Base-by-base conservation (phyloP, 176 grass and related monocot genomes). In the Carex kokanica region DNA sequence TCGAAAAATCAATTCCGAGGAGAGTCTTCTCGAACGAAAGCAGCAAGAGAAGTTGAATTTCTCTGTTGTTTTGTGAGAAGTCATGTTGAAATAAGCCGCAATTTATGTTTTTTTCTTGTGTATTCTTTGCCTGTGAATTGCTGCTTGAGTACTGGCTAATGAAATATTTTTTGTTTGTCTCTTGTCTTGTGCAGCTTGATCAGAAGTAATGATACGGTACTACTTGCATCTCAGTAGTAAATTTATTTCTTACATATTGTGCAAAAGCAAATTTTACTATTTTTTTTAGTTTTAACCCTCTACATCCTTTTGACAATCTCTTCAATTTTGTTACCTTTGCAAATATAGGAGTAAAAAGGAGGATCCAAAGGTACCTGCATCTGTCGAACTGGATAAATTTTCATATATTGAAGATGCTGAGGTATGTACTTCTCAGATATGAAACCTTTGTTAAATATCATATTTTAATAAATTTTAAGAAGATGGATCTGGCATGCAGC, bases 351-450 rank as follows among this genome's bases (percentile, higher is more conserved):
- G 61, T 8, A 23, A 32, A 25, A 65, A 47, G 60, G 40, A 49
- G 40, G 24, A 64, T 24, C 56, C 14, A 29, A 53, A 82, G 65
- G 40, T 4, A 18, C 62, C n/a, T 16, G 25, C 21, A 66, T 65
- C 79, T 17, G 32, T 25, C 8, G 60, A 49, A 51, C n/a, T 47
- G 31, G 60, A 66, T 32, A 82, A 49, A 1, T 5, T 82, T 66
- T 82, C 79, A 27, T 32, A 53, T 66, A 18, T 52, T 17, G 79
- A 82, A 25, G 79, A 82, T 66, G 40, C 20, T 25, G n/a, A 47
- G 27, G 79, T 82, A 16, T 64, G 5, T 65, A 60, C 24, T 43
- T 81, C 38, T 60, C 20, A 52, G 62, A 82, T 47, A 64, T 66
- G 18, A 6, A 8, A 13, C 51, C 20, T 65, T 64, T 61, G 6